phyloP scores from a whole-genome alignment of 345 rosid species.

The Eucalyptus polybractea region DNA sequence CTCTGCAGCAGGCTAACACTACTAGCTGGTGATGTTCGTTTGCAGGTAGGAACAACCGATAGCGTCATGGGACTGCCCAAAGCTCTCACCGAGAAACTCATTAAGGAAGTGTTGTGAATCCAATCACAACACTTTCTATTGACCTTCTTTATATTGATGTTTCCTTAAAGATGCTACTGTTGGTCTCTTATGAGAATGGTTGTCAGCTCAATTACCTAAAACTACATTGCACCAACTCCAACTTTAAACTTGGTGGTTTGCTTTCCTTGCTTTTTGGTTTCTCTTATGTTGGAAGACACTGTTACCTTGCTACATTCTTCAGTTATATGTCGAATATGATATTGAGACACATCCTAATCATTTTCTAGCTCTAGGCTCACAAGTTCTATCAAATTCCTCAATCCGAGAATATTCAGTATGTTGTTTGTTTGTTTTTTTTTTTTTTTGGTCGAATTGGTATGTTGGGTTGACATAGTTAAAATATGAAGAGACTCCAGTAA shows the following conservation, averaged over 20 bases:
- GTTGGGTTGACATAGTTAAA: neutral
- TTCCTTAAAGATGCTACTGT: neutral
- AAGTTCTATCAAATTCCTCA: neutral
- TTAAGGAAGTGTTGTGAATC: conserved; percentile 36
- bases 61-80: conserved; percentile 94
- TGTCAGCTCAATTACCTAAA: neutral
- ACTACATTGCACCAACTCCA: neutral
- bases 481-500: neutral
- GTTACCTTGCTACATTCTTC: neutral
- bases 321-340: neutral
- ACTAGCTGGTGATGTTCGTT: neutral
- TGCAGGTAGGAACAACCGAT: conserved; percentile 83
- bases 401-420: neutral
- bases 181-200: neutral
- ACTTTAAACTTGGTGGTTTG: neutral
- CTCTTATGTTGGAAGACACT: neutral
- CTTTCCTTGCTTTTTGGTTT: neutral
- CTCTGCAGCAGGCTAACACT: neutral
- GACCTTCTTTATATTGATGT: neutral
- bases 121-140: neutral
- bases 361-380: neutral
- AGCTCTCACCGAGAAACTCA: conserved; percentile 51
- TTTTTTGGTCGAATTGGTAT: neutral
- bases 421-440: neutral
- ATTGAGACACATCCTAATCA: neutral